Conservation (phyloP, 306 rosid species). For the Begonia loranthoides region DNA sequence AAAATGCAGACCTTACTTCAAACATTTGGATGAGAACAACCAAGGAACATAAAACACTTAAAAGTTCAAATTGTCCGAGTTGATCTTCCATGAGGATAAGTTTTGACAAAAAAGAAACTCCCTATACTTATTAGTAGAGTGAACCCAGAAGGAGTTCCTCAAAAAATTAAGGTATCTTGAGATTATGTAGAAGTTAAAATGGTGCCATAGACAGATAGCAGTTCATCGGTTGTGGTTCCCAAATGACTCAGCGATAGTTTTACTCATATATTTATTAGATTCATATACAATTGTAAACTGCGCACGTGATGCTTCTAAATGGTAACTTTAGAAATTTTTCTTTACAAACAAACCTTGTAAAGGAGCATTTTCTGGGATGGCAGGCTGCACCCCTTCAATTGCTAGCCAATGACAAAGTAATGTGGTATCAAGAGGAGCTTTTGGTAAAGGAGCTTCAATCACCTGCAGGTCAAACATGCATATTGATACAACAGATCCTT, state of each 20-base stretch:
- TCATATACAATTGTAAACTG: background rate
- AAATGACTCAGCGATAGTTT: background rate
- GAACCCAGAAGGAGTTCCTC: too few species aligned
- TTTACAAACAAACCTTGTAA: conserved; percentile 45
- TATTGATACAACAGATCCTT: background rate
- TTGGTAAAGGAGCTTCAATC: conserved; percentile 70
- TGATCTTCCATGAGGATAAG: too few species aligned
- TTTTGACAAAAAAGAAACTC: too few species aligned
- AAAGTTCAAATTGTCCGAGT: too few species aligned
- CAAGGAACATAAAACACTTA: background rate
- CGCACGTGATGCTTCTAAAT: conserved; percentile 1
- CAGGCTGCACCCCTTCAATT: conserved; percentile 95
- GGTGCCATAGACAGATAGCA: too few species aligned
- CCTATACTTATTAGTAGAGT: too few species aligned
- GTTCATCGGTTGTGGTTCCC: too few species aligned
- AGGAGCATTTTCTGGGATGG: conserved; percentile 88
- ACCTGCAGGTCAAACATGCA: conserved; percentile 36
- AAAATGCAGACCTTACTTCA: background rate
- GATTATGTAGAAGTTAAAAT: too few species aligned
- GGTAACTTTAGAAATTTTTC: background rate
- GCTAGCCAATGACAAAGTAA: conserved; percentile 78
- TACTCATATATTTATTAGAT: conserved; percentile 1
- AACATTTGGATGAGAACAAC: conserved; percentile 7
- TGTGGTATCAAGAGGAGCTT: conserved; percentile 63
- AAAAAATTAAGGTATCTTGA: too few species aligned